Percentiles rank a stretch among this genome's conserved stretches.
phyloP scores from a whole-genome alignment of 805 yeast species.

The Ogataea nakhonphanomensis region DNA sequence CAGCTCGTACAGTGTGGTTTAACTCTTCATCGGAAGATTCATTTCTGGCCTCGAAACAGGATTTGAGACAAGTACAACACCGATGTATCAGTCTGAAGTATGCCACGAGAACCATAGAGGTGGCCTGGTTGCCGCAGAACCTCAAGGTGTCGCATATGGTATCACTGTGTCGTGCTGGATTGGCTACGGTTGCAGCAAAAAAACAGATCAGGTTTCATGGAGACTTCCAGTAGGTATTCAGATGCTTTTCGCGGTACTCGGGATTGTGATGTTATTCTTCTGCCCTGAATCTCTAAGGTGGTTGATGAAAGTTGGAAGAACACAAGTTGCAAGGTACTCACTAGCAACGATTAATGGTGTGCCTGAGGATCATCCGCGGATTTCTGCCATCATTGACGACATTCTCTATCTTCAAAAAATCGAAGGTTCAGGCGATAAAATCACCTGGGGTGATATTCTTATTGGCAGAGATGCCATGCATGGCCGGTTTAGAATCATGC shows the following conservation, averaged over 20 bases:
- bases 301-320: conserved; percentile 43
- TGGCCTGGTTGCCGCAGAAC: conserved; percentile 56
- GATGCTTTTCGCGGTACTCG: conserved; percentile 42
- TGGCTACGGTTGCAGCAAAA: conserved; percentile 33
- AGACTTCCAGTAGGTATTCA: conserved; percentile 51
- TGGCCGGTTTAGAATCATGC: conserved; percentile 40
- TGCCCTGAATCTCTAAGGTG: conserved; percentile 56
- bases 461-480: too few species aligned
- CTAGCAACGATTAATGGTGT: conserved; percentile 25
- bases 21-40: conserved; percentile 44
- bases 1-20: conserved; percentile 42
- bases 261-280: conserved; percentile 31
- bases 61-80: conserved; percentile 62
- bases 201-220: conserved; percentile 30
- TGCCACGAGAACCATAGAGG: conserved; percentile 59
- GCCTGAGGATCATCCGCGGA: too few species aligned
- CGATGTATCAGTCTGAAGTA: conserved; percentile 63
- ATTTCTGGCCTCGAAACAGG: conserved; percentile 67
- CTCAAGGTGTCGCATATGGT: conserved; percentile 62
- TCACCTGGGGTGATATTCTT: too few species aligned
- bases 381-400: too few species aligned
- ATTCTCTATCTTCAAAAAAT: too few species aligned
- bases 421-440: too few species aligned
- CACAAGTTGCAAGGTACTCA: conserved; percentile 44
- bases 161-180: conserved; percentile 57